Base-by-base conservation (phyloP, 2,329 filamentous ascomycete genomes). In the Elsinoe batatas region DNA sequence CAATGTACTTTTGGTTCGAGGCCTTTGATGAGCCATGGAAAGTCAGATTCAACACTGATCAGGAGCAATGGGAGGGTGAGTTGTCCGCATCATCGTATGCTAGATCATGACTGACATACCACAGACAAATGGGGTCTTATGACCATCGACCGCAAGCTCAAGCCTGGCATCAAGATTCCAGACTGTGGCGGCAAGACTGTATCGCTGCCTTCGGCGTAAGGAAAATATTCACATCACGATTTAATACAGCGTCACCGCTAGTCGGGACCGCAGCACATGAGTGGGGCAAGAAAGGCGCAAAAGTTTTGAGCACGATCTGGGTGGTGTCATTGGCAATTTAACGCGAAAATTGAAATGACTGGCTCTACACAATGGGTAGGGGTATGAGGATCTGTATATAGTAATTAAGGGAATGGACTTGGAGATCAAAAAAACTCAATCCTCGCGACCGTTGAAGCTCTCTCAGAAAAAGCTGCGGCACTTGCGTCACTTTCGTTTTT, bases 11-110 rank as follows among this genome's bases (percentile, higher is more conserved):
- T 67, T 97, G 91, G 82, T 96, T 97, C 68, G 88, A 91, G 67
- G 89, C 90, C 8, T 97, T 96, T 68, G 91, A 97, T 67, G 91
- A 97, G 76, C 90, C 90, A 2, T 97, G 91, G 91, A 96, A 97
- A 74, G 75, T 85, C 56, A 57, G 12, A 3, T 57, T 17, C 38
- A 43, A 57, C 32, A 57, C 55, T 30, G 33, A 18, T 5, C 22
- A 42, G 11, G 55, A 57, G 13, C 33, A 51, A 32, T 57, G 55
- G 55, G 55, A 57, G 32, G 47, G 55, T 44, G n/a, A 55, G 53
- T 54, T 15, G 17, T 26, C 8, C 36, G 17, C 3, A 12, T 56
- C 59, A 46, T 61, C 71, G 71, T 11, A 11, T 22, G 18, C 10
- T 12, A 35, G 12, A 43, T 13, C 22, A 8, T 17, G 12, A 40